Evolutionary conservation across 768 basidiomycete genomes (phyloP).

Genomic region (Boletus rubroflammeus): DNA sequence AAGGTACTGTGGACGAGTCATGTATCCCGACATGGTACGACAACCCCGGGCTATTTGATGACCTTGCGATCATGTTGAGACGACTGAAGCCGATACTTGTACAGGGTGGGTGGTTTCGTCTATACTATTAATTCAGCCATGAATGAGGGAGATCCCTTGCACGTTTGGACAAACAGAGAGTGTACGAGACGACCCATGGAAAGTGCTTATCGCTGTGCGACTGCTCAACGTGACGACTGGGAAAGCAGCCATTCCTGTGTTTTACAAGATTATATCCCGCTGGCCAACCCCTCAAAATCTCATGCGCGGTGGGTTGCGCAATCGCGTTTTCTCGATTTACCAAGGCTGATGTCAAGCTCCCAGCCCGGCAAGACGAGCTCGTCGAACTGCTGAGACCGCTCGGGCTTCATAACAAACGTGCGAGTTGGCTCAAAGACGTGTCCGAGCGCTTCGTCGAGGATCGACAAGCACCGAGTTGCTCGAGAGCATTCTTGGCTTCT

Average conservation of each 20-base stretch:
- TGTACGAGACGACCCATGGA: constrained; percentile 61
- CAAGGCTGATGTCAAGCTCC: neutral
- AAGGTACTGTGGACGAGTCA: neutral
- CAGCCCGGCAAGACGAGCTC: constrained; percentile 46
- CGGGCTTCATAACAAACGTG: constrained; percentile 57
- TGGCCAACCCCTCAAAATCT: constrained; percentile 60
- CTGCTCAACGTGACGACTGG: constrained; percentile 71
- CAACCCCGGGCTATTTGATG: constrained; percentile 10
- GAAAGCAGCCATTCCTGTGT: constrained; percentile 60
- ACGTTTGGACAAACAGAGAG: constrained; percentile 36
- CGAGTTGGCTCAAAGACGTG: constrained; percentile 51
- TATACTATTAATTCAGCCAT: neutral
- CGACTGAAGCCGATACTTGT: constrained; percentile 32
- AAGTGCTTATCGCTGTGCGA: constrained; percentile 60
- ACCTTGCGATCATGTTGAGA: constrained; percentile 26
- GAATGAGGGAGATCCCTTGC: neutral
- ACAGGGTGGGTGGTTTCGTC: constrained; percentile 21
- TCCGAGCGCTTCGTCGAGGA: constrained; percentile 50
- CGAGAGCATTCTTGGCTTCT: neutral
- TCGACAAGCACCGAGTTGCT: constrained; percentile 29
- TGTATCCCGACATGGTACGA: neutral
- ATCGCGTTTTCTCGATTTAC: neutral
- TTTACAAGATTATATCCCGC: constrained; percentile 49
- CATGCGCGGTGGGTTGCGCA: constrained; percentile 43
- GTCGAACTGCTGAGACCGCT: constrained; percentile 46